Evolutionary conservation across 106 monocot species (phyloP), one percentile per base, ranked within the genome.

Genomic region (Apostasia ramifera): DNA sequence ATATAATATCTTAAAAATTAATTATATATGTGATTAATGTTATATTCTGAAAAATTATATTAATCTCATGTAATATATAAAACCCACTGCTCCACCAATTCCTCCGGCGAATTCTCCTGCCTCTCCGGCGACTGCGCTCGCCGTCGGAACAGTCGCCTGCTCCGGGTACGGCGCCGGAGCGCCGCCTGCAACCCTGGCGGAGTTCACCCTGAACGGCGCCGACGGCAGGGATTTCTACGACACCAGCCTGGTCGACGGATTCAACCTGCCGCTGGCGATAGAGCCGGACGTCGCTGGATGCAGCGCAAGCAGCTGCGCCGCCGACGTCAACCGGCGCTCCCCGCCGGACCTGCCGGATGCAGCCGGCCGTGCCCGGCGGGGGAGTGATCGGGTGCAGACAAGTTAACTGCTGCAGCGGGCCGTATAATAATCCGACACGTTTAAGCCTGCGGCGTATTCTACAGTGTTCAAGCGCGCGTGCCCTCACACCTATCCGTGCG

Each of bases 231-330:
- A 83, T 69, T 85, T 77, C 77, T 88, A 83, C 50, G 83, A 88
- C 63, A 55, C 77, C 59, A 63, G 87, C 78, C 66, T 66, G 3
- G 81, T 88, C 7, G 84, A 88, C 66, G 88, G 88, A 2, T 88
- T 79, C 73, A 84, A 88, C 68, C 39, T 88, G 12, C 88, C 88
- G 6, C 39, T 59, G 79, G 85, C 10, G 82, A 76, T 9, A 41
- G 58, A 1, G 67, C 68, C 9, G 59, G 42, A n/a, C n/a, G n/a
- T n/a, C n/a, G n/a, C n/a, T n/a, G n/a, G n/a, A 11, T 87, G 82
- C 71, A 39, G 9, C 52, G 47, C 66, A 3, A 79, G 76, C 46
- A 73, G 77, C 2, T 86, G 86, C 71, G 56, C 42, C 5, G 75
- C 51, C 59, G 79, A 86, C 60, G 67, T 86, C n/a, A 86, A 82